Base-by-base conservation (phyloP, 768 basidiomycete genomes). In the Coprinopsis cinerea region DNA sequence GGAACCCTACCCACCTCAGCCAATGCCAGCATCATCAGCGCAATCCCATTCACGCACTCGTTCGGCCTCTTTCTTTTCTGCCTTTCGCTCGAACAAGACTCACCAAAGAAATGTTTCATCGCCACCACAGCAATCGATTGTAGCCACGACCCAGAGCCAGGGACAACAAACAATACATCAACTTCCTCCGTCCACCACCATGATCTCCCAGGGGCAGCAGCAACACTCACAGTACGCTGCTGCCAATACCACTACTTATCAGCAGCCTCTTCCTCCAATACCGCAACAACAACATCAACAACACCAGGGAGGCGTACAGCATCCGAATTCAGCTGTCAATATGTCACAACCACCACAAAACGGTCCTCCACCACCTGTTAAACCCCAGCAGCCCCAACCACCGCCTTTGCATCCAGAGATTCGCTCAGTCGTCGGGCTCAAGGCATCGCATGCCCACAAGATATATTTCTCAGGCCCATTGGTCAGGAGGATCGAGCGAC, bases 381-480 rank as follows among this genome's bases (percentile, higher is more conserved):
- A 26, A 11, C 48, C 52, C 35, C 36, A 58, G 56, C 59, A 60
- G 18, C 54, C 54, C 47, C 55, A 36, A 60, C 64, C 74, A 1
- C 63, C 73, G 1, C 75, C 75, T 13, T 68, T 90, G 15, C 89
- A 92, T 63, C 83, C 86, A 6, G 89, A 92, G 67, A 90, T 92
- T 47, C 80, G 84, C 40, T 89, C 86, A 2, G 78, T 89, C 47
- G 83, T 92, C 24, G 77, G 78, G 48, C 72, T 92, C 44, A 85
- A 82, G 20, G 68, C 81, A 35, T 81, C 85, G 11, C 90, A 92
- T 59, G 80, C 84, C 0, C 87, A 84, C 70, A 92, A 92, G 61
- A 75, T 92, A 5, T 92, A 92, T 66, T 90, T 84, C 67, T 91
- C 88, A 3, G 90, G 90, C 9, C 88, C 86, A 13, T 79, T 94